Base-by-base conservation (phyloP, 345 rosid species). In the Turnera subulata region DNA sequence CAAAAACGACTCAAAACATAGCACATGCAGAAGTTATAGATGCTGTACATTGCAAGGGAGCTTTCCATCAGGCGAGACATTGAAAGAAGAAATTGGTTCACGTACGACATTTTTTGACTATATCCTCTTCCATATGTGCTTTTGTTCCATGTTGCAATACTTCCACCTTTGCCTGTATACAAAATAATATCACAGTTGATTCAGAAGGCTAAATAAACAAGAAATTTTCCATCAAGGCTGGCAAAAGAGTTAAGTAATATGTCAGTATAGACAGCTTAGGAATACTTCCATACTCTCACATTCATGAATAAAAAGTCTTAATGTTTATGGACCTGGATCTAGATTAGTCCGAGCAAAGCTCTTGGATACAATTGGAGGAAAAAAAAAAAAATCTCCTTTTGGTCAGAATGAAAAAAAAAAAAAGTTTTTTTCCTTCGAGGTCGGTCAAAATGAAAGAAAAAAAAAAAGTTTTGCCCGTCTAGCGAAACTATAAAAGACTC, bases 171-270 rank as follows among this genome's bases (percentile, higher is more conserved):
- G 47, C 73, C 97, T 94, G 55, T n/a, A 51, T 12, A 21, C 47
- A 40, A 61, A 15, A 56, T 54, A 11, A 21, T 19, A 61, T 15
- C 23, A 50, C 21, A 16, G 26, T 68, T 38, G 54, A 23, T 44
- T 29, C 20, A 49, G 39, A 55, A 58, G 11, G 26, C 23, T 5
- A 24, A 49, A 5, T 20, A 16, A 20, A 9, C 35, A 52, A 94
- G 91, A 72, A 80, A 81, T 66, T 90, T 85, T 21, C 93, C 96
- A 78, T 83, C 87, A 58, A 73, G 77, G 71, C 96, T 90, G n/a
- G 88, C 70, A 78, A 64, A 48, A 50, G 55, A 67, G 55, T 40
- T 45, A 50, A 45, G 53, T 26, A 46, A 42, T 13, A 4, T 52
- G 45, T 69, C 54, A 73, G 68, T 19, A 18, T 16, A 67, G 55